These are phyloP conservation scores for Camillea tinctor DNA, from an alignment of 2,329 filamentous ascomycete species.

Conservation along the genomic window DNA sequence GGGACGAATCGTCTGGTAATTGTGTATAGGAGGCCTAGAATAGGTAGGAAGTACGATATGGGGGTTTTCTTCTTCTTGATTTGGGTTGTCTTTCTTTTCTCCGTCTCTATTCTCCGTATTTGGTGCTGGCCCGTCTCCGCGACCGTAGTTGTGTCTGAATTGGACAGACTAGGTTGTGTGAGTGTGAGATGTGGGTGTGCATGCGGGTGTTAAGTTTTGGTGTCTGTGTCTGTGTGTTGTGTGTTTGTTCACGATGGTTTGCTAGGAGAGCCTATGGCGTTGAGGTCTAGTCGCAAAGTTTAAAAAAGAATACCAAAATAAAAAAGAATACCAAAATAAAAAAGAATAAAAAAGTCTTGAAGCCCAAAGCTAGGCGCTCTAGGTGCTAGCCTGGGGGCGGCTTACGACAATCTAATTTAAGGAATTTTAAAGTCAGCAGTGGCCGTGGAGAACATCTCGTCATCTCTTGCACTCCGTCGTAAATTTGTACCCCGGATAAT, in stretches of 20 bases:
- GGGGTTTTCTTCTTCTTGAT: too few species aligned
- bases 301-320: neutral
- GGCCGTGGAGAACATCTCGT: neutral
- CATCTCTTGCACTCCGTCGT: neutral
- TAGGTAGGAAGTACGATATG: too few species aligned
- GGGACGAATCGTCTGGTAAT: neutral
- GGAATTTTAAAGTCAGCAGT: neutral
- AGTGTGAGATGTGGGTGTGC: neutral
- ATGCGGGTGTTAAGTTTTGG: neutral
- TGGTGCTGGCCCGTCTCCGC: too few species aligned
- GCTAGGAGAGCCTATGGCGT: neutral
- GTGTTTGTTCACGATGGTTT: neutral
- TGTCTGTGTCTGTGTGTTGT: too few species aligned
- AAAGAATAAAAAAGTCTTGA: neutral
- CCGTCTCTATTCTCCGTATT: too few species aligned
- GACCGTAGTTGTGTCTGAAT: too few species aligned
- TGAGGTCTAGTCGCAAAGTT: neutral
- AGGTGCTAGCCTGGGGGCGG: neutral
- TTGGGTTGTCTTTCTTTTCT: neutral
- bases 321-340: neutral
- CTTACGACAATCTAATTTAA: conserved; percentile 1
- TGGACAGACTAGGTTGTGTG: too few species aligned
- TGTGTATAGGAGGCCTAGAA: neutral
- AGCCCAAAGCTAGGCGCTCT: neutral
- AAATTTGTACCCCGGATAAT: neutral